Evolutionary conservation across 2,329 filamentous ascomycete species (phyloP), one percentile per base, ranked within the genome.

Genomic region (Fusarium graminum): DNA sequence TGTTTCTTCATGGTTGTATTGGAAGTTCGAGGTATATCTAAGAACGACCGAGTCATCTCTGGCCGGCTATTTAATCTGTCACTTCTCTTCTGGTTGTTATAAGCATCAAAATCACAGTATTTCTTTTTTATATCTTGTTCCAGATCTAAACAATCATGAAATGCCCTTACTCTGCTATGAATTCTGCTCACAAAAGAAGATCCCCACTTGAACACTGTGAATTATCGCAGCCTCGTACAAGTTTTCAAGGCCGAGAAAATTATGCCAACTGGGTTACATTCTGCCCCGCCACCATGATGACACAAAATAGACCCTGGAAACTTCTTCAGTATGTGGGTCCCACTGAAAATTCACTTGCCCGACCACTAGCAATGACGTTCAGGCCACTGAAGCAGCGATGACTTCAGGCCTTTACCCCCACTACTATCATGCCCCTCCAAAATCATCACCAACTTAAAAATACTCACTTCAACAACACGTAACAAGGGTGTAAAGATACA

Each of bases 371-470:
- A 72, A 63, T 59, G 67, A 60, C 52, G 50, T 61, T 32, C 50
- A 59, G 58, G 42, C 64, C 68, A 55, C 71, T 73, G 66, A 67
- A 70, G 54, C 59, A 71, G 59, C 60, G 71, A 73, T 72, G 63
- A 72, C 71, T 73, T 73, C 71, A 73, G 68, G 71, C 68, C 53
- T 40, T 47, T 38, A 59, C 55, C 59, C 71, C 71, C 67, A 73
- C 71, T 67, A 65, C 47, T 52, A 43, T 66, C 65, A 69, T 72
- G 72, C 69, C 72, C 72, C 70, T 74, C 72, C 68, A 59, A 67
- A 68, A 52, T 55, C 65, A 71, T 67, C 65, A 32, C 59, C 57
- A 62, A 59, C 54, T 32, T 58, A 59, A 58, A 73, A 72, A 65
- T 61, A 49, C 62, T 61, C 34, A 44, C 50, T 57, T 46, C 52